Base-by-base conservation (phyloP, 2,329 filamentous ascomycete species). In the Madurella fahalii region DNA sequence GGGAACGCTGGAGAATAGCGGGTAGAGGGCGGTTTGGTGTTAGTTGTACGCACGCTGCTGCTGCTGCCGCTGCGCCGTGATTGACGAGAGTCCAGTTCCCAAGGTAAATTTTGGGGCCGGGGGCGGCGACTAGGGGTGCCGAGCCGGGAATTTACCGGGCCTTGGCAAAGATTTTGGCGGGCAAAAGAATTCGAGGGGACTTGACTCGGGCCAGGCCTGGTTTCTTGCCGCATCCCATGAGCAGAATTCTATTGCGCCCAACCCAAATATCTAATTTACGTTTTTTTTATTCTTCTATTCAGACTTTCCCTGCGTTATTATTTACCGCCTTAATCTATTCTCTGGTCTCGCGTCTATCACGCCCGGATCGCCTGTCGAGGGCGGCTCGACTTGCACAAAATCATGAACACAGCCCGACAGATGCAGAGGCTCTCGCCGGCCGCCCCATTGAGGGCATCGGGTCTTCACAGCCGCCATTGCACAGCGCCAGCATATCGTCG, bases 371-470 rank as follows among this genome's bases (percentile, higher is more conserved):
- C 45, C 44, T 40, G 46, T 44, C 25, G 20, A 54, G 45, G 60
- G 50, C 60, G 57, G 30, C 39, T 25, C 17, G 43, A 50, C 48
- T 52, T 20, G 2, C 16, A 53, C 40, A 46, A 34, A 49, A 62
- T 31, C 49, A 65, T 65, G 63, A 63, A 62, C 50, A 53, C 63
- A 37, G 59, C 60, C 30, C 56, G 62, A 43, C 61, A 62, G 17
- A 55, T 64, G n/a, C 58, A 54, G 54, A 60, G 58, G 59, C 53
- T 61, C 32, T 48, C 58, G 39, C 59, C 59, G 18, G 54, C 49
- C 15, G 57, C 60, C 47, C 54, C 61, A 7, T 57, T 59, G 55
- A 57, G 60, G 46, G 60, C 57, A 49, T 59, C 63, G 12, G 50
- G 50, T 18, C 51, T 61, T 17, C 50, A 54, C 52, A 61, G 56